phyloP scores from a whole-genome alignment of 805 yeast species.

The Candida adriatica region DNA sequence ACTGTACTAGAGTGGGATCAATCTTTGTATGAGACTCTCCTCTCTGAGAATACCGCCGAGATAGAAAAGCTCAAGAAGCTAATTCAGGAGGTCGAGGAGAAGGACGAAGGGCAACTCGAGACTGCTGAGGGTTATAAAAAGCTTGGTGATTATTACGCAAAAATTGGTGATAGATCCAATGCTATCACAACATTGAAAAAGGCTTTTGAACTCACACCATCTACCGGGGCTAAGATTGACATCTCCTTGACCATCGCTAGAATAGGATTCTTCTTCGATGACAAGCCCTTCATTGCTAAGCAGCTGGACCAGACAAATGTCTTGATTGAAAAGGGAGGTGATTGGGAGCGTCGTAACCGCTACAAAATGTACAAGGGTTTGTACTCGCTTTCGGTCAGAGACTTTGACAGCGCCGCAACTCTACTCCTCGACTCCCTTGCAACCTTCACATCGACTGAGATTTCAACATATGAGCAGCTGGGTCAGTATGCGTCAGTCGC shows the following conservation, averaged over 20 bases:
- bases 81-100: slow-evolving; percentile 42
- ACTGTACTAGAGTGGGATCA: slow-evolving; percentile 53
- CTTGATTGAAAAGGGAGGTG: slow-evolving; percentile 94
- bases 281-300: slow-evolving; percentile 59
- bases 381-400: slow-evolving; percentile 75
- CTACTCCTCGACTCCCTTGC: slow-evolving; percentile 86
- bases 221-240: slow-evolving; percentile 89
- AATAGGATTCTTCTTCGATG: slow-evolving; percentile 84
- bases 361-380: slow-evolving; percentile 89
- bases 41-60: slow-evolving; percentile 46
- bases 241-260: slow-evolving; percentile 74
- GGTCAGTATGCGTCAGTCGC: slow-evolving; percentile 83
- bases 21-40: slow-evolving; percentile 42
- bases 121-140: slow-evolving; percentile 67
- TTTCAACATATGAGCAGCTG: slow-evolving; percentile 82
- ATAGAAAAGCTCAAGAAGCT: slow-evolving; percentile 39
- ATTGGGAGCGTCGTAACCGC: slow-evolving; percentile 97
- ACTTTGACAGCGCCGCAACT: slow-evolving; percentile 79
- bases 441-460: slow-evolving; percentile 89
- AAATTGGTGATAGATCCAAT: slow-evolving; percentile 71
- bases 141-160: slow-evolving; percentile 83
- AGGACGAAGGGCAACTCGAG: slow-evolving; percentile 82
- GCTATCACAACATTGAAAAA: slow-evolving; percentile 62
- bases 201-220: slow-evolving; percentile 73
- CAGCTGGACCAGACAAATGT: slow-evolving; percentile 66